Conservation (phyloP, 2,329 filamentous ascomycete genomes). For the Elsinoe fawcettii region DNA sequence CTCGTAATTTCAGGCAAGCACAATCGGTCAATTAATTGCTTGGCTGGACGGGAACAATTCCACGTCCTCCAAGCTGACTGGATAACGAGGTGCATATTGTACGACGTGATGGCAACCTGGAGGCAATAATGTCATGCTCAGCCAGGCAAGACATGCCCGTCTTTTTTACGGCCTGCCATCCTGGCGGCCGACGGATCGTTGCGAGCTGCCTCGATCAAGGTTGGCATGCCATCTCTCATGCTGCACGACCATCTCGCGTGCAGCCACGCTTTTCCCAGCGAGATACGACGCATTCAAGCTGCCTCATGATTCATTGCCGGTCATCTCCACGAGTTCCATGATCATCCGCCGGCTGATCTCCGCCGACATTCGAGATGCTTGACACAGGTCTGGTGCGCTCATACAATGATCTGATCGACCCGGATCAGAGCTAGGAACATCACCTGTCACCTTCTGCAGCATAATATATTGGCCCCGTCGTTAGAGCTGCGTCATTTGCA, state of each 20-base stretch:
- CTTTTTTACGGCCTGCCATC: neutral
- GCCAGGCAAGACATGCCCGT: neutral
- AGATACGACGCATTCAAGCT: neutral
- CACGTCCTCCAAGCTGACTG: neutral
- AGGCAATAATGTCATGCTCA: neutral
- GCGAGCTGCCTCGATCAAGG: neutral
- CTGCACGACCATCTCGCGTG: conserved; percentile 5
- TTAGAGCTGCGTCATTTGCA: conserved; percentile 11
- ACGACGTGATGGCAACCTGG: neutral
- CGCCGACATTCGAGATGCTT: neutral
- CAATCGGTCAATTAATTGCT: neutral
- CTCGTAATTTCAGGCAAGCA: neutral
- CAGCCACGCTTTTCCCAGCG: neutral
- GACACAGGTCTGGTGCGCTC: neutral
- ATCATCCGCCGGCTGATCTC: conserved; percentile 3
- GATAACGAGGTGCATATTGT: neutral
- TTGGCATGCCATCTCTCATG: neutral
- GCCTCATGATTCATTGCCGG: conserved; percentile 6
- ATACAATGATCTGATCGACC: conserved; percentile 6
- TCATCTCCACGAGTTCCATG: conserved; percentile 2
- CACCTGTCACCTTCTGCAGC: conserved; percentile 9
- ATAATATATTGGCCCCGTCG: conserved; percentile 8
- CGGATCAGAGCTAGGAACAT: conserved; percentile 11
- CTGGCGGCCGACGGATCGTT: conserved; percentile 10
- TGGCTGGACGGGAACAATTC: conserved; percentile 2